Conservation (phyloP, 257 asterid genomes). For the Leonotis leonurus region DNA sequence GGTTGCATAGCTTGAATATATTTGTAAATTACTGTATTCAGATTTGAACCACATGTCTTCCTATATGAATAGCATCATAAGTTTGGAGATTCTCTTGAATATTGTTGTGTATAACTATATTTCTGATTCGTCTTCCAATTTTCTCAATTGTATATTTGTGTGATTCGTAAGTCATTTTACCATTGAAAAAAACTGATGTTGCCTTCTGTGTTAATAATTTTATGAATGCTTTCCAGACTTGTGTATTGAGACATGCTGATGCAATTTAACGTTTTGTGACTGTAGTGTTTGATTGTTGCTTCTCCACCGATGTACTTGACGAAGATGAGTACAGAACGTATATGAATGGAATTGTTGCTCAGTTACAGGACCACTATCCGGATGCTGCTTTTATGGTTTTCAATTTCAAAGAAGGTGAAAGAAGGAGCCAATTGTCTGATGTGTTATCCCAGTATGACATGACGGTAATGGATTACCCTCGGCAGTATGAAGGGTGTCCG, state of each 20-base stretch:
- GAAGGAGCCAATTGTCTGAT: slow-evolving; percentile 85
- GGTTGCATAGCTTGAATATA: slow-evolving; percentile 6
- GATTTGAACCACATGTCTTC: too few relatives aligned
- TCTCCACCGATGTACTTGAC: slow-evolving; percentile 82
- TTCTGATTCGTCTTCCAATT: neutral
- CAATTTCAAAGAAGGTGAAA: slow-evolving; percentile 86
- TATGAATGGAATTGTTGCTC: slow-evolving; percentile 91
- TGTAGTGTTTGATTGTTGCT: slow-evolving; percentile 98
- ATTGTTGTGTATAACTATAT: neutral
- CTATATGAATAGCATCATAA: neutral
- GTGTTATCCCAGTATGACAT: slow-evolving; percentile 85
- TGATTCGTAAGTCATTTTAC: neutral
- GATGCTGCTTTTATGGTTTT: slow-evolving; percentile 99
- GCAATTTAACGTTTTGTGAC: slow-evolving; percentile 16
- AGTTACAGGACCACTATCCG: slow-evolving; percentile 93
- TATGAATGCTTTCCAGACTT: neutral
- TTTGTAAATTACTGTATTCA: too few relatives aligned
- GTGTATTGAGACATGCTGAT: slow-evolving; percentile 14
- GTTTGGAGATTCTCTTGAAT: neutral
- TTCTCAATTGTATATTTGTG: neutral
- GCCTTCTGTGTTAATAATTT: neutral
- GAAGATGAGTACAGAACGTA: slow-evolving; percentile 87
- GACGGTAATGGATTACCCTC: slow-evolving; percentile 99
- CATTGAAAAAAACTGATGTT: neutral
- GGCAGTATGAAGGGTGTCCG: slow-evolving; percentile 88